Base-by-base conservation (phyloP, 2,329 filamentous ascomycete species). In the Pyricularia pennisetigena region DNA sequence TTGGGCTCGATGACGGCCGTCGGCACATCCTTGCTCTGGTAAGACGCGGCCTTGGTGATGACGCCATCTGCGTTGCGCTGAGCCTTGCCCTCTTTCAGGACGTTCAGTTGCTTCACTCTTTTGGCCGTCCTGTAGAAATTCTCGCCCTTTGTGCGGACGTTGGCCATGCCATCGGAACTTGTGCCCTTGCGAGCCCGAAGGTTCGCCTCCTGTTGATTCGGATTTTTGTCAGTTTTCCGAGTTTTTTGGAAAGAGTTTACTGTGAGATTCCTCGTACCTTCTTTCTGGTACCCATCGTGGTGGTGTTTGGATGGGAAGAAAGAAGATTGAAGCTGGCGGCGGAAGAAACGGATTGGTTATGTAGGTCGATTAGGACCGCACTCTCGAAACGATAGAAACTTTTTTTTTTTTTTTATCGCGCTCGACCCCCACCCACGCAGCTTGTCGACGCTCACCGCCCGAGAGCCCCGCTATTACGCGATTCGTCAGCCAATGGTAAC, bases 101-200 rank as follows among this genome's bases (percentile, higher is more conserved):
- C 68, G 83, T 94, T 96, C 73, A 97, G 86, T 81, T 93, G 72
- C 68, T 71, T 72, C 61, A 71, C 72, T 66, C 68, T 67, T 66
- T 74, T 72, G 70, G 54, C 66, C 23, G 59, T 41, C 85, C 92
- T 88, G 83, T 98, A 98, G 82, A 98, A 99, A 83, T 98, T 98
- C 85, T 98, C 94, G 81, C 95, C 95, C 82, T 99, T 99, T 74
- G 88, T 85, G 75, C 90, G 92, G 76, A 98, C 92, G 82, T 98
- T 98, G 75, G 82, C 88, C 87, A 97, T 93, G 78, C 93, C 93
- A 87, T 95, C 90, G 72, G 87, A 86, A 66, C 86, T 86, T 82
- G 94, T 94, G 73, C 92, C 93, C 85, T 97, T 89, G 78, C 93
- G 91, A 82, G 85, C 86, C 78, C 91, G 90, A 81, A 94, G 89